Evolutionary conservation across 1,284 basidiomycete genomes (phyloP).

Genomic region (Termitomyces sp.): DNA sequence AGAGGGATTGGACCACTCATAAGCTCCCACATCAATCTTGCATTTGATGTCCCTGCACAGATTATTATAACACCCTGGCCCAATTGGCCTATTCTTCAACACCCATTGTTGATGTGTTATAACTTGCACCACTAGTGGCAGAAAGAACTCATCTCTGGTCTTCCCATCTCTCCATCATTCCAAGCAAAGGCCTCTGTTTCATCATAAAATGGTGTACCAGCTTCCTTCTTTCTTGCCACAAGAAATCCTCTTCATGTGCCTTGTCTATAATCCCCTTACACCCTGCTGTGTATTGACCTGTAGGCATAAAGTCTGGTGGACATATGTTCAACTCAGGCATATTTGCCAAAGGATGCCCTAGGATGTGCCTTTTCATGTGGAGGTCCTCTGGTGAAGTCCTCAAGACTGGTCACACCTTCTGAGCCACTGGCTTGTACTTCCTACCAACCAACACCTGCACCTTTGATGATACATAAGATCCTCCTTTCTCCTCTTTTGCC

Average conservation of each 20-base stretch:
- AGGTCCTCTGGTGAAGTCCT: neutral
- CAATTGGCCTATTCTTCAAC: neutral
- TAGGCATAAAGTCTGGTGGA: neutral
- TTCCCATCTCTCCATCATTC: neutral
- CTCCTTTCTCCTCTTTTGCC: too few species aligned
- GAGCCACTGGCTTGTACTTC: neutral
- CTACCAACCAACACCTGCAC: neutral
- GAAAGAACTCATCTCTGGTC: neutral
- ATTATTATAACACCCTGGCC: neutral
- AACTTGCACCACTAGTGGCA: neutral
- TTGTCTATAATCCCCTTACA: neutral
- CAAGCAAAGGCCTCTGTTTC: neutral
- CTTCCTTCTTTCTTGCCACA: neutral
- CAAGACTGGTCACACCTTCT: neutral
- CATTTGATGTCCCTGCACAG: neutral
- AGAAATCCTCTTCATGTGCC: neutral
- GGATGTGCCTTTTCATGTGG: neutral
- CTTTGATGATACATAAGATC: too few species aligned
- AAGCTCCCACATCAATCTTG: constrained; percentile 6
- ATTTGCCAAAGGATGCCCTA: neutral
- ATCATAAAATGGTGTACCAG: neutral
- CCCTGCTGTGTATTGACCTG: neutral
- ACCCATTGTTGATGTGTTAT: neutral
- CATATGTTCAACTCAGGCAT: neutral
- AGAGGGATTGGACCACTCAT: constrained; percentile 9